Evolutionary conservation across 768 basidiomycete species (phyloP).

Genomic region (Agaricus sinodeliciosus): DNA sequence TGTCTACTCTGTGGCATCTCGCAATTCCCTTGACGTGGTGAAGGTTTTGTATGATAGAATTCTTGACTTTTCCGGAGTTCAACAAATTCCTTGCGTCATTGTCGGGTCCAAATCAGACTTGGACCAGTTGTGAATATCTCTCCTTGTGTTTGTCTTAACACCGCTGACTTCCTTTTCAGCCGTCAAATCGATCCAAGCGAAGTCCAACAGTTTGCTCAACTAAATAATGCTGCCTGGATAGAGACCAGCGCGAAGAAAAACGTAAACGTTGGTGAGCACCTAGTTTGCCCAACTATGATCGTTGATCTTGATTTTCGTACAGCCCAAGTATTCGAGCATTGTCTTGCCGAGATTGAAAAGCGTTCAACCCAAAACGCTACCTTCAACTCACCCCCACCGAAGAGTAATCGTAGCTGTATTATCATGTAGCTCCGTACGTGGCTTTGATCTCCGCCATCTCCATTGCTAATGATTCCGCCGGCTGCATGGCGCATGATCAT

Average conservation of each 20-base stretch:
- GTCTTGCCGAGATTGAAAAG: constrained; percentile 76
- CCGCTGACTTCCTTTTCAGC: constrained; percentile 23
- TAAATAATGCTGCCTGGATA: constrained; percentile 68
- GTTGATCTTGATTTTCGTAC: constrained; percentile 1
- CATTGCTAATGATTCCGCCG: not conserved
- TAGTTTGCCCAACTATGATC: not conserved
- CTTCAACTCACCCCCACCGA: constrained; percentile 26
- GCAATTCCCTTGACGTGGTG: constrained; percentile 88
- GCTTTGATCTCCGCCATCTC: not conserved
- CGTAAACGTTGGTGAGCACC: constrained; percentile 66
- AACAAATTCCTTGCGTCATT: constrained; percentile 82
- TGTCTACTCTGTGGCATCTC: constrained; percentile 84
- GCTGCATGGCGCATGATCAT: not conserved
- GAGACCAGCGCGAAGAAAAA: constrained; percentile 85
- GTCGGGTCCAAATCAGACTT: constrained; percentile 89
- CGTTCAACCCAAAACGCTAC: constrained; percentile 25
- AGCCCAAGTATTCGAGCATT: constrained; percentile 79
- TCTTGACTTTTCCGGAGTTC: constrained; percentile 75
- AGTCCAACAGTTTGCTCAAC: constrained; percentile 64
- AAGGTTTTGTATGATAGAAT: constrained; percentile 91
- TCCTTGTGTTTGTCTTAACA: constrained; percentile 8
- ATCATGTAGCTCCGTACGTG: constrained; percentile 41
- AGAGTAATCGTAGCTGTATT: constrained; percentile 36
- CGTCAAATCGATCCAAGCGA: constrained; percentile 65
- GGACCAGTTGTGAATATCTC: constrained; percentile 51